Evolutionary conservation across 2,329 filamentous ascomycete species (phyloP), one percentile per base, ranked within the genome.

Genomic region (Penicillium polonicum): DNA sequence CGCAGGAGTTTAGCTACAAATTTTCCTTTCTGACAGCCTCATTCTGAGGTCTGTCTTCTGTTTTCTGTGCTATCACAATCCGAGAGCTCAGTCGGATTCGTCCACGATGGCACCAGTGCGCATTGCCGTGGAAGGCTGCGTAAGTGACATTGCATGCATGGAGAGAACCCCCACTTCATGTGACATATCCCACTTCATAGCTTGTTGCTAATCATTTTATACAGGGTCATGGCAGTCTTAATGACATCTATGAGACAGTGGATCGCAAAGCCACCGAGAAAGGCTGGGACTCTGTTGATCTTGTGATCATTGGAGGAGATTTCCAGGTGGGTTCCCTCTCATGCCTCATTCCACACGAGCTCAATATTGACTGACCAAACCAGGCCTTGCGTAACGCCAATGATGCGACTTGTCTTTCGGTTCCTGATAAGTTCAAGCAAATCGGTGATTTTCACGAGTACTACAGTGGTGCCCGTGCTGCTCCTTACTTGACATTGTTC

Each of bases 401-500:
- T 62, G 94, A 99, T 73, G 81, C 97, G 62, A 89, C 88, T 60
- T 88, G 91, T 73, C 95, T 97, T 83, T 89, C 92, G 5, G 92
- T 95, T 68, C 93, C 94, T 0, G 78, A 82, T 59, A 97, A 96
- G 74, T 99, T 92, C 76, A 90, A 91, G 62, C 80, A 85, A 43
- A 87, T 99, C 68, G 91, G 91, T 36, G 94, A 99, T 73, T 99
- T 97, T 68, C 90, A 93, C 68, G 86, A 91, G 61, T 99, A 97
- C 80, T 99, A 99, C 75, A 89, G 87, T 52, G 94, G 94, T 46
- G 74, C 79, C 19, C 85, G 85, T 55, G 83, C 74, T 43, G 94
- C 94, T 0, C 94, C 94, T 0, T 96, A 92, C 71, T 82, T 96
- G 45, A 99, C 94, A 17, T 80, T 97, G 44, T 97, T 97, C 76